These are phyloP conservation scores for Oryza nivara DNA, from an alignment of 176 grass and related monocot genomes.

Conservation along the genomic window DNA sequence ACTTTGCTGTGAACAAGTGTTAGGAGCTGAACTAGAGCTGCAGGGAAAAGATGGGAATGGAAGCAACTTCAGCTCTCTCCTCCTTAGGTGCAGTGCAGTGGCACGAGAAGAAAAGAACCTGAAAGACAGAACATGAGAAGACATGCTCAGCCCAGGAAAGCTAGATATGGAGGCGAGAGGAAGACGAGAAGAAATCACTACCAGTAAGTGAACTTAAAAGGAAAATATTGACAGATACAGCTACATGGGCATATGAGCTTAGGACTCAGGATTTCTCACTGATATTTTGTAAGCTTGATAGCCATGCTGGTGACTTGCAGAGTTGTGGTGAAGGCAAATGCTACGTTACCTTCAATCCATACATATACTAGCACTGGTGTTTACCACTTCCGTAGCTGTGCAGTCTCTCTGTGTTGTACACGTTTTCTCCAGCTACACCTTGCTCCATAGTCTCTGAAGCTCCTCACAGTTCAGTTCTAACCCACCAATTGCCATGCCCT, in stretches of 20 bases:
- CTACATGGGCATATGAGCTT: not conserved
- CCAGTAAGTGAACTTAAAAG: slow-evolving; percentile 31
- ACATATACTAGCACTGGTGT: slow-evolving; percentile 19
- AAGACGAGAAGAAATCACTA: not conserved
- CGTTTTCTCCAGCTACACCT: slow-evolving; percentile 14
- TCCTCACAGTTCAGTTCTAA: slow-evolving; percentile 21
- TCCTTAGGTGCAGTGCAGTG: not conserved
- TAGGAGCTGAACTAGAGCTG: not conserved
- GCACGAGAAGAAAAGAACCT: slow-evolving; percentile 40
- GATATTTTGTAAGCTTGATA: slow-evolving; percentile 38
- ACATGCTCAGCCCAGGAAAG: slow-evolving; percentile 43
- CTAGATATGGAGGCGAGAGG: slow-evolving; percentile 16
- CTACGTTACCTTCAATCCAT: slow-evolving; percentile 31
- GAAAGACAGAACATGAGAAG: slow-evolving; percentile 37
- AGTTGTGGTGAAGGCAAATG: slow-evolving; percentile 36
- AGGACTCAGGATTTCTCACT: slow-evolving; percentile 34
- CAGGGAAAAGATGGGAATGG: slow-evolving; percentile 1
- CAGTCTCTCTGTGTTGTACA: slow-evolving; percentile 23
- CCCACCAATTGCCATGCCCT: slow-evolving; percentile 15
- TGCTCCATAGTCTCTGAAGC: slow-evolving; percentile 14
- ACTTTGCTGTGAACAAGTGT: slow-evolving; percentile 27
- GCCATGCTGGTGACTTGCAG: slow-evolving; percentile 18
- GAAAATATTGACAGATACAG: slow-evolving; percentile 24
- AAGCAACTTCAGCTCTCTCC: slow-evolving; percentile 43
- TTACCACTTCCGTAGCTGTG: slow-evolving; percentile 33